Evolutionary conservation across 2,329 filamentous ascomycete species (phyloP).

Genomic region (Nemania sp.): DNA sequence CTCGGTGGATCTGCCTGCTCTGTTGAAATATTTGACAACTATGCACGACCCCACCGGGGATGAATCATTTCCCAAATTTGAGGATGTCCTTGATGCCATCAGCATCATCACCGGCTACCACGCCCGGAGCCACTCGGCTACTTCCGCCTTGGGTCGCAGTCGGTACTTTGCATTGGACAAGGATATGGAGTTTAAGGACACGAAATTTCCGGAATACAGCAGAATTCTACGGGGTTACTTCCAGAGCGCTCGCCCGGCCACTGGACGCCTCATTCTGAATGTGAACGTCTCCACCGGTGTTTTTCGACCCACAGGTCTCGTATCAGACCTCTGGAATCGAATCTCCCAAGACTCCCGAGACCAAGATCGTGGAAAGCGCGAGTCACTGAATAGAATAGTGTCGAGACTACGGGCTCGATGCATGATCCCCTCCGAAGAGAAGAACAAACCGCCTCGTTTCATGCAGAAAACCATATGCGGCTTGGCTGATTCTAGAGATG

Average conservation of each 20-base stretch:
- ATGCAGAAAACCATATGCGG: conserved; percentile 32
- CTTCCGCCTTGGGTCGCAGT: conserved; percentile 49
- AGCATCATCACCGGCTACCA: conserved; percentile 54
- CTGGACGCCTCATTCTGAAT: conserved; percentile 58
- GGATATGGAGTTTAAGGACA: conserved; percentile 31
- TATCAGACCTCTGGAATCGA: too few species aligned
- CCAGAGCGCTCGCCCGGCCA: conserved; percentile 57
- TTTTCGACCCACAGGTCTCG: conserved; percentile 48
- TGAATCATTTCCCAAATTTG: conserved; percentile 51
- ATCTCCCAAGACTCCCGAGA: too few species aligned
- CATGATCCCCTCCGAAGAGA: conserved; percentile 28
- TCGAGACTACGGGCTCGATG: conserved; percentile 27
- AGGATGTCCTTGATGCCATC: conserved; percentile 54
- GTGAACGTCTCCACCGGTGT: conserved; percentile 58
- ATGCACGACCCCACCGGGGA: conserved; percentile 45
- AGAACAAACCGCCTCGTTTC: conserved; percentile 20
- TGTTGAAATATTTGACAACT: conserved; percentile 51
- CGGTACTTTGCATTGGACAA: conserved; percentile 52
- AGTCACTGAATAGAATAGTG: conserved; percentile 21
- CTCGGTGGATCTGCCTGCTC: conserved; percentile 43
- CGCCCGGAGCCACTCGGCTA: conserved; percentile 42
- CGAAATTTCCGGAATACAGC: conserved; percentile 41
- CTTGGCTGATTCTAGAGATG: conserved; percentile 38
- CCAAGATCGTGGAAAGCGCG: too few species aligned
- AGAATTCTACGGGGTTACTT: conserved; percentile 57